A percentile compares a stretch with the other conserved stretches of the same genome.
phyloP scores from a whole-genome alignment of 2,329 filamentous ascomycete genomes.

The Nemania abortiva region DNA sequence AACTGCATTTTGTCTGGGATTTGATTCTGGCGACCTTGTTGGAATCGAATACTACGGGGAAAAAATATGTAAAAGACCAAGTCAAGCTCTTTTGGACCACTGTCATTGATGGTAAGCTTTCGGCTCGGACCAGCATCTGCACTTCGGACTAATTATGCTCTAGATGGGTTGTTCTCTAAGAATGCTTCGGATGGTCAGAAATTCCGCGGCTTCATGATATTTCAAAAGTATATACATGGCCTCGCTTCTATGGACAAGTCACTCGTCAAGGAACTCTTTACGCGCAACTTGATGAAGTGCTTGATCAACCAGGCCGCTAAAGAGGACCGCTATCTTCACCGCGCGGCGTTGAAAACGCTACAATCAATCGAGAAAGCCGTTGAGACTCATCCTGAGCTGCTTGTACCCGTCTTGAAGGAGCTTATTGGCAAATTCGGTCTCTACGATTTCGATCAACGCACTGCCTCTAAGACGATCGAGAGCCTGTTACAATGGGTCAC shows the following conservation, averaged over 20 bases:
- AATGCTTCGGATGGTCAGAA: constrained; percentile 89
- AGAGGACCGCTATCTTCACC: constrained; percentile 82
- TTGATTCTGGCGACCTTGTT: constrained; percentile 73
- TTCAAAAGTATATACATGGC: constrained; percentile 77
- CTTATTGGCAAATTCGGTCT: constrained; percentile 78
- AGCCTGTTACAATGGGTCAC: constrained; percentile 74
- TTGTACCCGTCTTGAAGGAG: constrained; percentile 71
- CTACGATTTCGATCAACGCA: constrained; percentile 86
- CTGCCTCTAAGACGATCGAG: constrained; percentile 87
- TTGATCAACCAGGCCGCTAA: constrained; percentile 85
- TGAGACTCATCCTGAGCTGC: constrained; percentile 69
- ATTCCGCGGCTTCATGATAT: constrained; percentile 89
- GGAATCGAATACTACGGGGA: constrained; percentile 49
- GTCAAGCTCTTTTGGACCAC: constrained; percentile 88
- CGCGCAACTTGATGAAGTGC: constrained; percentile 83
- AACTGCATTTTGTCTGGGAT: constrained; percentile 90
- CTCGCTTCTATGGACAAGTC: constrained; percentile 59
- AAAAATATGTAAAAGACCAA: constrained; percentile 56
- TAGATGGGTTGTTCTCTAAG: constrained; percentile 85
- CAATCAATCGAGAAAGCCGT: constrained; percentile 76
- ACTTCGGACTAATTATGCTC: constrained; percentile 21
- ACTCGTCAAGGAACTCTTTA: constrained; percentile 75
- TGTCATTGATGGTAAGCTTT: constrained; percentile 82
- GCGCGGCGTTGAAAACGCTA: constrained; percentile 80
- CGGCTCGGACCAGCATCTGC: neutral